Conservation (phyloP, 2,329 filamentous ascomycete genomes). For the Sporothrix brunneoviolacea region DNA sequence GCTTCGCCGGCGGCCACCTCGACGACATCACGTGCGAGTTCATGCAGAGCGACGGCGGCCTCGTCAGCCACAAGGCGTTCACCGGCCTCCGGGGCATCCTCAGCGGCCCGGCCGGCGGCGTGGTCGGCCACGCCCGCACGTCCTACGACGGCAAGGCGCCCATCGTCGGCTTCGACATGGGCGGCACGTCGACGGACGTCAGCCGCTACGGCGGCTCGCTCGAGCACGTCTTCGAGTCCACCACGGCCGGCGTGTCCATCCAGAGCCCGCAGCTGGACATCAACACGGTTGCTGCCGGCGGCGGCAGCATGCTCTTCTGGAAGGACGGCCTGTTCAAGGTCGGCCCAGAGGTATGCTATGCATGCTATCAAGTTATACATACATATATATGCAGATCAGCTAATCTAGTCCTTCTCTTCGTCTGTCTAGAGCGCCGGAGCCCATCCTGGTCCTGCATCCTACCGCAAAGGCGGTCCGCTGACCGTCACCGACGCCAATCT, state of each 20-base stretch:
- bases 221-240: slow-evolving; percentile 65
- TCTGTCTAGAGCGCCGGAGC: slow-evolving; percentile 67
- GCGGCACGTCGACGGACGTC: slow-evolving; percentile 15
- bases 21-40: slow-evolving; percentile 63
- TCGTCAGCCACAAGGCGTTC: slow-evolving; percentile 17
- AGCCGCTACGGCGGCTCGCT: slow-evolving; percentile 41
- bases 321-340: slow-evolving; percentile 78
- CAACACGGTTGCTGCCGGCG: slow-evolving; percentile 87
- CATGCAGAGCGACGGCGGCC: slow-evolving; percentile 58
- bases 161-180: slow-evolving; percentile 69
- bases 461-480: slow-evolving; percentile 78
- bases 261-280: slow-evolving; percentile 89
- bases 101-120: slow-evolving; percentile 61
- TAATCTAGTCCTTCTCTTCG: no score
- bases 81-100: slow-evolving; percentile 48
- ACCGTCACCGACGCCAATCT: slow-evolving; percentile 88
- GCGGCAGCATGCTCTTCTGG: slow-evolving; percentile 78
- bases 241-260: slow-evolving; percentile 71
- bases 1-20: slow-evolving; percentile 58
- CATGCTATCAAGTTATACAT: no score
- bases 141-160: slow-evolving; percentile 63
- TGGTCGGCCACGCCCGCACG: slow-evolving; percentile 65
- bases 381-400: no score
- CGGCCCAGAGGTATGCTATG: slow-evolving; percentile 61
- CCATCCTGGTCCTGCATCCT: slow-evolving; percentile 82